Evolutionary conservation across 2,329 filamentous ascomycete species (phyloP).

Genomic region (Paradendryphiella salina): DNA sequence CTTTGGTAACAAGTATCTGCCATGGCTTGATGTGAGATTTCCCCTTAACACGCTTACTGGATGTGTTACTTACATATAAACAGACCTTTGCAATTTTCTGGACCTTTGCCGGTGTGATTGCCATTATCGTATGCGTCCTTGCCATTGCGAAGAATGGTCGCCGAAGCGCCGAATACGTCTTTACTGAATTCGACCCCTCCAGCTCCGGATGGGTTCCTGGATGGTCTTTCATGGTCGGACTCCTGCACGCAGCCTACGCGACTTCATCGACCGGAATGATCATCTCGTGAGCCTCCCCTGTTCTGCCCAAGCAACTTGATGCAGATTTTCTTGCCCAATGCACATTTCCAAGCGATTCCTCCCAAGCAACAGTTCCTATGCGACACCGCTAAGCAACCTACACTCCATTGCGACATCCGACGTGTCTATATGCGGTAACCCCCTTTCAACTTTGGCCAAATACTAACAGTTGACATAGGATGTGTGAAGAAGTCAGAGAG

Average conservation of each 20-base stretch:
- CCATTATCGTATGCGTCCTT: constrained; percentile 64
- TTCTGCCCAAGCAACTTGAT: constrained; percentile 40
- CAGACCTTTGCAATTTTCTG: constrained; percentile 73
- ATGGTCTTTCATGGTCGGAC: constrained; percentile 74
- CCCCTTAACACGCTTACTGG: constrained; percentile 23
- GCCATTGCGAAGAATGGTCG: constrained; percentile 71
- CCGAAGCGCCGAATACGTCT: constrained; percentile 64
- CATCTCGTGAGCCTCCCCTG: constrained; percentile 62
- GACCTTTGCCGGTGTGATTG: constrained; percentile 72
- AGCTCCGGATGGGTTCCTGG: constrained; percentile 70
- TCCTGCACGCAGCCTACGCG: constrained; percentile 72
- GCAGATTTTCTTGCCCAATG: constrained; percentile 20
- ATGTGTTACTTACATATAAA: constrained; percentile 26
- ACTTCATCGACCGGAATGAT: constrained; percentile 80
- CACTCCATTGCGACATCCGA: constrained; percentile 25
- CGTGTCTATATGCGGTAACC: constrained; percentile 23
- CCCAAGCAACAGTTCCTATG: constrained; percentile 21
- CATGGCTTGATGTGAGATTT: constrained; percentile 66
- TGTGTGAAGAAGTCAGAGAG: constrained; percentile 72
- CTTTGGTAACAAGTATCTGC: constrained; percentile 58
- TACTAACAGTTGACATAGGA: constrained; percentile 52
- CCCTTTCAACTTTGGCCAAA: constrained; percentile 13
- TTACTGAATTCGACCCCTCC: constrained; percentile 66
- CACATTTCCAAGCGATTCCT: constrained; percentile 26
- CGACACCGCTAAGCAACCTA: constrained; percentile 20